These are phyloP conservation scores for Trichoderma parareesei DNA, from an alignment of 495 filamentous ascomycete genomes.

Conservation along the genomic window DNA sequence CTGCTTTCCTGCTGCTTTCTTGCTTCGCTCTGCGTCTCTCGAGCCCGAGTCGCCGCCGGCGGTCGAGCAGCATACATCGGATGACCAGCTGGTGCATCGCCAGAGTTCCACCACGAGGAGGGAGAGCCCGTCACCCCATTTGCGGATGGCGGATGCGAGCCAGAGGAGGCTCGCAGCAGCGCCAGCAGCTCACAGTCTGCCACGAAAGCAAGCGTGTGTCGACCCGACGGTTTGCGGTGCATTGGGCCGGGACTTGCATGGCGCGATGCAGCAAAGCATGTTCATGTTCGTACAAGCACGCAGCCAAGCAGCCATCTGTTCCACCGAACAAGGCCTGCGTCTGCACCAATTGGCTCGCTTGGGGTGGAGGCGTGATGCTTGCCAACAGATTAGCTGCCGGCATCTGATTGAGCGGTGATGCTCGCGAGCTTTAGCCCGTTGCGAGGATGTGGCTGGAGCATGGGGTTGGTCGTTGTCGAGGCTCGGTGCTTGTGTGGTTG, in stretches of 20 bases:
- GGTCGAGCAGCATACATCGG: not conserved
- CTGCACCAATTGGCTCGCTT: not conserved
- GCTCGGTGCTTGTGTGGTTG: not conserved
- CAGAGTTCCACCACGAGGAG: not conserved
- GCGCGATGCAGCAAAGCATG: conserved; percentile 9
- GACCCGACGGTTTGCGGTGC: conserved; percentile 8
- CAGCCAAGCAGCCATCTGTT: not conserved
- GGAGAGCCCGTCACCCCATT: not conserved
- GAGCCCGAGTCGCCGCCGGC: not conserved
- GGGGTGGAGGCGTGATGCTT: not conserved
- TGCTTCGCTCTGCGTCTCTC: not conserved
- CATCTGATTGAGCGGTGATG: conserved; percentile 7
- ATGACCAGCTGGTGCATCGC: conserved; percentile 1
- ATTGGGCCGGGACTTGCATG: conserved; percentile 9
- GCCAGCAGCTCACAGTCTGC: conserved; percentile 31
- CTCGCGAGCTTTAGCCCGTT: not conserved
- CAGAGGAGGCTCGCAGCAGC: not conserved
- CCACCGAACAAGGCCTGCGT: not conserved
- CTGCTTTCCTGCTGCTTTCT: not conserved
- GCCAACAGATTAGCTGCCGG: not conserved
- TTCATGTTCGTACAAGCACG: conserved; percentile 1
- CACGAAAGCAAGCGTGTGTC: conserved; percentile 32
- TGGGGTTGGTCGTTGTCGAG: not conserved
- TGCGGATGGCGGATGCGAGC: not conserved
- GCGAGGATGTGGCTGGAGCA: not conserved